phyloP scores from a whole-genome alignment of 2,329 filamentous ascomycete species.

The Talaromyces sp. region DNA sequence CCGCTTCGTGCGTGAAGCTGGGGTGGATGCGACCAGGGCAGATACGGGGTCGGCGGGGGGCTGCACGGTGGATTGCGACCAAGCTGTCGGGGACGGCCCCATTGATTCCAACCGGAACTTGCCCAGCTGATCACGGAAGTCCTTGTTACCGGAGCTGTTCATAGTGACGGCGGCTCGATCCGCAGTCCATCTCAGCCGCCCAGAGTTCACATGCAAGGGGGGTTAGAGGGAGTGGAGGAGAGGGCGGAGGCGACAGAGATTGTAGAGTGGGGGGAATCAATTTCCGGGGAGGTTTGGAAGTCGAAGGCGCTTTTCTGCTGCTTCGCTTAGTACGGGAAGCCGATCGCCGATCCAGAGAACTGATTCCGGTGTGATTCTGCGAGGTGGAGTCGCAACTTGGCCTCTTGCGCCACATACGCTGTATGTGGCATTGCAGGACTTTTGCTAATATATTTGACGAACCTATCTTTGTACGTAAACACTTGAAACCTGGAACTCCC shows the following conservation, averaged over 20 bases:
- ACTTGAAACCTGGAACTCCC: background rate
- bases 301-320: background rate
- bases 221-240: background rate
- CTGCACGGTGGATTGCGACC: slow-evolving; percentile 13
- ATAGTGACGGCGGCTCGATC: slow-evolving; percentile 35
- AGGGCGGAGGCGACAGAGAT: background rate
- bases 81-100: slow-evolving; percentile 12
- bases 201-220: slow-evolving; percentile 1
- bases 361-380: slow-evolving; percentile 9
- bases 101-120: slow-evolving; percentile 35
- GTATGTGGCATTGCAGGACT: too few relatives aligned
- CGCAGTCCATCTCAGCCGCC: slow-evolving; percentile 30
- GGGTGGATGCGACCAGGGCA: slow-evolving; percentile 11
- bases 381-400: background rate
- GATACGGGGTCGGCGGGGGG: slow-evolving; percentile 10
- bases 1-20: slow-evolving; percentile 36
- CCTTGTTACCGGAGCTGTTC: slow-evolving; percentile 30
- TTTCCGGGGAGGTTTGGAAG: background rate
- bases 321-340: slow-evolving; percentile 8
- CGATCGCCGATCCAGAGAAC: slow-evolving; percentile 3
- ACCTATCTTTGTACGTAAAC: too few relatives aligned
- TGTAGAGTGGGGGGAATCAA: background rate
- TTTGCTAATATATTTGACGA: too few relatives aligned
- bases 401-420: background rate
- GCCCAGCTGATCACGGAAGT: slow-evolving; percentile 38